Conservation (phyloP, 73 alveolate species). For the Paraurostyla sp. region DNA sequence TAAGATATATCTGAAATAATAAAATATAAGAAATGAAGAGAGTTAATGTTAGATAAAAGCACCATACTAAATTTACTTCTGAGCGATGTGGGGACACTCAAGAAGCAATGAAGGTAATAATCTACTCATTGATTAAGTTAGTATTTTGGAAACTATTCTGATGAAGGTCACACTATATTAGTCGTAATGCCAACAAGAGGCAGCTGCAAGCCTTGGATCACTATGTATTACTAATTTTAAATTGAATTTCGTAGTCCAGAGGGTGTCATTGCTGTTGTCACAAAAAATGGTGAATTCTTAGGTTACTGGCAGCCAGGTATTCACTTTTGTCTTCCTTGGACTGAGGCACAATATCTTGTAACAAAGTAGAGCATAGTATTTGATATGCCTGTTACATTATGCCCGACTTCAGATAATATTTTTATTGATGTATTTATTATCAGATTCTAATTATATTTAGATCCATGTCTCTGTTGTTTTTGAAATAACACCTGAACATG, state of each 20-base stretch:
- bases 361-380: slow-evolving; percentile 67
- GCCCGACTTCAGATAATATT: slow-evolving; percentile 78
- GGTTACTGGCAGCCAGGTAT: slow-evolving; percentile 77
- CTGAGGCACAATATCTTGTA: slow-evolving; percentile 69
- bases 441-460: slow-evolving; percentile 7
- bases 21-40: neutral
- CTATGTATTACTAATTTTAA: slow-evolving; percentile 24
- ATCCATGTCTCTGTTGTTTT: slow-evolving; percentile 73
- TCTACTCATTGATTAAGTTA: neutral
- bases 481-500: slow-evolving; percentile 57
- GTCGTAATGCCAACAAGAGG: slow-evolving; percentile 65
- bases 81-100: slow-evolving; percentile 50
- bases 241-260: slow-evolving; percentile 63
- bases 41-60: neutral
- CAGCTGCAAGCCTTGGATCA: slow-evolving; percentile 55
- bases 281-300: slow-evolving; percentile 69
- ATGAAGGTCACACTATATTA: slow-evolving; percentile 58
- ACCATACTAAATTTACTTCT: slow-evolving; percentile 45
- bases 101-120: slow-evolving; percentile 45
- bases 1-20: neutral
- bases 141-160: slow-evolving; percentile 56
- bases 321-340: slow-evolving; percentile 78
- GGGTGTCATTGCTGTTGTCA: slow-evolving; percentile 72
- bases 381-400: slow-evolving; percentile 71
- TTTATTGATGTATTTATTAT: slow-evolving; percentile 39